Evolutionary conservation across 768 basidiomycete species (phyloP), one percentile per base, ranked within the genome.

Genomic region (Dictyophora rubrovolvata): DNA sequence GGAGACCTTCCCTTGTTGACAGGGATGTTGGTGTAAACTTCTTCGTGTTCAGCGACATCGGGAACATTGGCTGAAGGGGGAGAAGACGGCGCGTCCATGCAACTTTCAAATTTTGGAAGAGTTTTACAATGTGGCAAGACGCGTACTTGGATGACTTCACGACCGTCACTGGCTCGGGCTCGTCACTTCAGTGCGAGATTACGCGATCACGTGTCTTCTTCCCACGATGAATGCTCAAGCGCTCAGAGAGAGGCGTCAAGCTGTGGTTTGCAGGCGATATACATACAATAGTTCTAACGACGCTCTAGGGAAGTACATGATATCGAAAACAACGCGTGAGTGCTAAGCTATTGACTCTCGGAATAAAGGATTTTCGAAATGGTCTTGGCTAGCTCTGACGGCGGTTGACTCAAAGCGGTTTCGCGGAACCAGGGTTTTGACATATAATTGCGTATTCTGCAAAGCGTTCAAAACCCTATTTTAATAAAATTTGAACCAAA

Each of bases 371-470:
- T 67, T 18, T 69, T 63, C 0, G 77, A 68, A 62, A 88, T 85
- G 22, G 69, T 68, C 2, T 69, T 68, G 18, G 82, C 78, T 34
- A 85, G 73, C 5, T 78, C 73, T 2, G 85, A 78, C 0, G 80
- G 78, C 60, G 81, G 78, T 0, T 75, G 70, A 47, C 77, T 70
- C 63, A 86, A 70, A 5, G 84, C 81, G 65, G 86, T 81, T 62
- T 84, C 76, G 62, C 92, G 71, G 73, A 94, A 94, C 93, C 93
- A 95, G 11, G 85, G 80, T 67, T 93, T 94, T 73, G 87, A 87
- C 83, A 95, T 93, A 68, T 95, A 95, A 69, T 95, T 95, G 64
- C 93, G 81, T 56, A 96, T 84, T 1, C 93, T 92, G 62, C 22
- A 42, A 42, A 42, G 11, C 12, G 11, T 42, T 42, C 4, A 57